Evolutionary conservation across 139 green algal genomes (phyloP).

Genomic region (Dunaliella primolecta): DNA sequence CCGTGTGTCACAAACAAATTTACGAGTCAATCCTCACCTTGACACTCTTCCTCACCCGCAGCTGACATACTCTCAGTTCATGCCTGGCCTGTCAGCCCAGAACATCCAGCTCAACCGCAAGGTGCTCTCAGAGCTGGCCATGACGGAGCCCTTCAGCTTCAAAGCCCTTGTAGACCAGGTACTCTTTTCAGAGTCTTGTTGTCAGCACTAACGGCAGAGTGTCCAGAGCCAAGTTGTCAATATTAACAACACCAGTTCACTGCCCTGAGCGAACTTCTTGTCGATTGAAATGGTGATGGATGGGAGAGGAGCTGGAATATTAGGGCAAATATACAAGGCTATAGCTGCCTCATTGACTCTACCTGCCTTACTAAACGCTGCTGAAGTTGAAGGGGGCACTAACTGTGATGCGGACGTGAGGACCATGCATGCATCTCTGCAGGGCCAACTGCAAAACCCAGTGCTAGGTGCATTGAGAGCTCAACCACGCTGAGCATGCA

Average conservation of each 20-base stretch:
- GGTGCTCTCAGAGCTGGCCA: slow-evolving; percentile 88
- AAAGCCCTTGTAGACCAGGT: slow-evolving; percentile 89
- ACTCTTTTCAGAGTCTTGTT: no score
- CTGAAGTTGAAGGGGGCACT: no score
- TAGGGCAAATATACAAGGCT: background rate
- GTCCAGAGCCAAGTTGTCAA: no score
- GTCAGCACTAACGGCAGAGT: no score
- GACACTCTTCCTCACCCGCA: slow-evolving; percentile 35
- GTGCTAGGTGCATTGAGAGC: no score
- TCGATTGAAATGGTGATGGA: no score
- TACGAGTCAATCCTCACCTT: background rate
- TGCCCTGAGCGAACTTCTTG: background rate
- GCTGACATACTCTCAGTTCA: slow-evolving; percentile 86
- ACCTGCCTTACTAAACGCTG: background rate
- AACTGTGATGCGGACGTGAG: no score
- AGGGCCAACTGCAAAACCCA: no score
- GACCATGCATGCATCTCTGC: no score
- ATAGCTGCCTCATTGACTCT: background rate
- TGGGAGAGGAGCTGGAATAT: no score
- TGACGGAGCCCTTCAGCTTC: slow-evolving; percentile 91
- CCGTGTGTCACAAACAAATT: no score
- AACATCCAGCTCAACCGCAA: slow-evolving; percentile 95
- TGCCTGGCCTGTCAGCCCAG: slow-evolving; percentile 73
- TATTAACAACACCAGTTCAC: background rate
- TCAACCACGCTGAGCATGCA: no score